Base-by-base conservation (phyloP, 768 basidiomycete genomes). In the Amanita thiersii region DNA sequence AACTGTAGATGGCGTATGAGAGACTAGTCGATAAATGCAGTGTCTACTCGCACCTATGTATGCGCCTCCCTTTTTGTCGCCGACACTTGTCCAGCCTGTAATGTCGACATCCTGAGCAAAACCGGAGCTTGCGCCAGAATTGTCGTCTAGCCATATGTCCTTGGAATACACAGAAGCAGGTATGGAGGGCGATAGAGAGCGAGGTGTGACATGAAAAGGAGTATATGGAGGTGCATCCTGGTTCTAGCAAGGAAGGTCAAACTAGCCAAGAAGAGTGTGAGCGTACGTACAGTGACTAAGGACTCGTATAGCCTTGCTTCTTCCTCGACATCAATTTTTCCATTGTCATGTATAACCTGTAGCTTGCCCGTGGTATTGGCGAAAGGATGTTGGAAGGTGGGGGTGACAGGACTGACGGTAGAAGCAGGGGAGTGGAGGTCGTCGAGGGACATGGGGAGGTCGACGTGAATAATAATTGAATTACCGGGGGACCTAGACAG, bases 141-240 rank as follows among this genome's bases (percentile, higher is more conserved):
- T 75, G 47, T 85, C 81, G 0, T 68, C 74, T 5, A 86, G 64
- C 71, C 77, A 85, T 18, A 86, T 86, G 35, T 84, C 82, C 10
- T 65, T 68, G 0, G 79, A 81, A 52, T 79, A 77, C 14, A 84
- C 59, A 0, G 79, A 82, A 5, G 73, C 69, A 3, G 72, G 54
- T 9, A 55, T 55, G 18, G 57, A 48, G 12, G 67, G 56, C 9
- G 61, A 52, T 30, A 52, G 44, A 0, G 62, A 47, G 17, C 37
- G 23, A 21, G 18, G 24, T n/a, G n/a, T n/a, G 23, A 36, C 17
- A 36, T 23, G 25, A 40, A 11, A 24, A 8, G 4, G 53, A 57
- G 4, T 40, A 58, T 59, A 29, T 51, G 28, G 5, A 49, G 46
- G 6, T 49, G 49, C 12, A 46, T 50, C 17, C 53, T 49, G 21